A percentile compares a stretch with the other conserved stretches of the same genome.
phyloP scores from a whole-genome alignment of 805 yeast genomes.

The Candida fluviatilis region DNA sequence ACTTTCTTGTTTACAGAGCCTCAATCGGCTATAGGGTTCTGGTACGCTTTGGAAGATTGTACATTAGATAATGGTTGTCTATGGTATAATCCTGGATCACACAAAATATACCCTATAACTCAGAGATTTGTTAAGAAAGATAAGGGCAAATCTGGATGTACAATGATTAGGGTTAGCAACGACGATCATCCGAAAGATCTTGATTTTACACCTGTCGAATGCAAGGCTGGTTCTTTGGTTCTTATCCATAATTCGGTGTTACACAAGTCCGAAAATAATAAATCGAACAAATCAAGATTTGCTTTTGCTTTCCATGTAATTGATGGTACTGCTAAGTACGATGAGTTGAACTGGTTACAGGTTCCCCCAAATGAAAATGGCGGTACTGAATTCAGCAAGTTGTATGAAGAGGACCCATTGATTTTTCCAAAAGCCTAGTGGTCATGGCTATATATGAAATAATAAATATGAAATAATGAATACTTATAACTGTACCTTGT shows the following conservation, averaged over 20 bases:
- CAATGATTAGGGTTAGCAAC: conserved; percentile 32
- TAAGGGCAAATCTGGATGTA: conserved; percentile 51
- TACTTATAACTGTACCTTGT: too few relatives aligned
- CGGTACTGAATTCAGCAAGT: conserved; percentile 54
- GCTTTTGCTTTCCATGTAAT: conserved; percentile 81
- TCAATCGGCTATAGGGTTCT: conserved; percentile 68
- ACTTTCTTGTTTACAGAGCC: conserved; percentile 71
- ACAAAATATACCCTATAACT: conserved; percentile 49
- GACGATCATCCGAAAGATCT: conserved; percentile 29
- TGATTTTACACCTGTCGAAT: conserved; percentile 46
- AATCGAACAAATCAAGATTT: conserved; percentile 52
- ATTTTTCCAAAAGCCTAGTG: too few relatives aligned
- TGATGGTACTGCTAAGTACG: conserved; percentile 62
- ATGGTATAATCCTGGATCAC: conserved; percentile 67
- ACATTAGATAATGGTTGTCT: conserved; percentile 64
- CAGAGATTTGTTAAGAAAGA: conserved; percentile 60
- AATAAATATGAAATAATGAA: too few relatives aligned
- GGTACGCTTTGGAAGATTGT: conserved; percentile 80
- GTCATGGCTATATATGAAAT: too few relatives aligned
- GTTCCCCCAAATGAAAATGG: conserved; percentile 60
- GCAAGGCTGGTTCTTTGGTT: conserved; percentile 69
- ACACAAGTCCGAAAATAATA: conserved; percentile 65
- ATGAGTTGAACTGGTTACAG: conserved; percentile 70
- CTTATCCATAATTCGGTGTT: conserved; percentile 68
- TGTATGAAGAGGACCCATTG: conserved; percentile 23